Conservation (phyloP, 768 basidiomycete species). For the Thelephora ganbajun region DNA sequence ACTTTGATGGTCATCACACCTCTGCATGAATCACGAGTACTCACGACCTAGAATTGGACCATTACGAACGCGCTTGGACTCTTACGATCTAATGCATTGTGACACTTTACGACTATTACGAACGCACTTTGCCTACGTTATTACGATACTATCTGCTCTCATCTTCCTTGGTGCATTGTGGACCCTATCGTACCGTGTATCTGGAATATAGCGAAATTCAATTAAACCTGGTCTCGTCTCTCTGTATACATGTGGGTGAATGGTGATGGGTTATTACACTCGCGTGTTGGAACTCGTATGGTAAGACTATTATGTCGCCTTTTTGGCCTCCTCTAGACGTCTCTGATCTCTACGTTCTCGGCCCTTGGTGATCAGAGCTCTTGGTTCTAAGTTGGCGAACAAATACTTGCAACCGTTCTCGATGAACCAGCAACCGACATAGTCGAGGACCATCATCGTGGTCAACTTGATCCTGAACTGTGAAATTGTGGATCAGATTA, state of each 20-base stretch:
- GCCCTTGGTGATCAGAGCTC: constrained; percentile 71
- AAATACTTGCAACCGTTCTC: constrained; percentile 73
- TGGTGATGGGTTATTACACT: no score
- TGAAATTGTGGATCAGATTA: constrained; percentile 1
- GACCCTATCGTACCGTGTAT: no score
- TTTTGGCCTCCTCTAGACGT: constrained; percentile 26
- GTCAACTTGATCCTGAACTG: constrained; percentile 82
- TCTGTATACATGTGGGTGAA: no score
- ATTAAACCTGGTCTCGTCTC: no score
- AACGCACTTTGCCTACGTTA: no score
- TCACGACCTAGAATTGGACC: not conserved
- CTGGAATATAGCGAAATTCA: no score
- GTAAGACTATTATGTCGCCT: not conserved
- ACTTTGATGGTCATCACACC: constrained; percentile 3
- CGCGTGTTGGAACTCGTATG: no score
- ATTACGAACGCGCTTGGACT: no score
- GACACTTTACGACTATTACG: no score
- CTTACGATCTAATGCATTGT: no score
- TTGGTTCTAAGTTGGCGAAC: constrained; percentile 83
- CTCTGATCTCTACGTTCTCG: constrained; percentile 64
- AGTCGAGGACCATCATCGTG: constrained; percentile 74
- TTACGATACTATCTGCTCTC: no score
- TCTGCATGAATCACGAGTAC: not conserved
- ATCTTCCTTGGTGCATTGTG: no score
- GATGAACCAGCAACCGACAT: constrained; percentile 74